Evolutionary conservation across 2,329 filamentous ascomycete genomes (phyloP).

Genomic region (Achaetomium macrosporum): DNA sequence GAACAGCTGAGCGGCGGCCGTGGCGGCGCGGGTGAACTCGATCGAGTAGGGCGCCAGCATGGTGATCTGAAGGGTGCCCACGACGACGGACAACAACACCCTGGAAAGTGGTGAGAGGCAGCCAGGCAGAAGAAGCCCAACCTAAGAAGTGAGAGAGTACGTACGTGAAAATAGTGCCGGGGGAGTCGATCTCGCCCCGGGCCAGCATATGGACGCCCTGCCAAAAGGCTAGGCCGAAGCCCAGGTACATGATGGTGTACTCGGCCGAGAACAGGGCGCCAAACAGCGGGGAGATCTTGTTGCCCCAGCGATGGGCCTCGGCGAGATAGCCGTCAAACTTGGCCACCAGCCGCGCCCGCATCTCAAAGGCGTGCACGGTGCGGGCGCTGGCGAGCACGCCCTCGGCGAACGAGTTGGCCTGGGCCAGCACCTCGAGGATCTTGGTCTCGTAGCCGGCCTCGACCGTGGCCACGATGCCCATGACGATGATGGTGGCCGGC

Average conservation of each 20-base stretch:
- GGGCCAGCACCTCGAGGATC: constrained; percentile 39
- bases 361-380: constrained; percentile 47
- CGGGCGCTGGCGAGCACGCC: constrained; percentile 44
- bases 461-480: constrained; percentile 33
- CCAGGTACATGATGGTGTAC: constrained; percentile 43
- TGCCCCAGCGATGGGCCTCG: constrained; percentile 34
- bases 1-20: constrained; percentile 43
- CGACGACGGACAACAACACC: constrained; percentile 43
- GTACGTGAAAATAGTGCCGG: constrained; percentile 44
- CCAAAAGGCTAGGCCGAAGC: constrained; percentile 47
- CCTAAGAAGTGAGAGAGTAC: too few species aligned
- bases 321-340: constrained; percentile 40
- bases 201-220: constrained; percentile 44
- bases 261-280: constrained; percentile 40
- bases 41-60: constrained; percentile 43
- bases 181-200: constrained; percentile 38
- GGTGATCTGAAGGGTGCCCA: constrained; percentile 41
- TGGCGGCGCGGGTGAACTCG: constrained; percentile 41
- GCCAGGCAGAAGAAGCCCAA: too few species aligned
- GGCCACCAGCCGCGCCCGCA: constrained; percentile 37
- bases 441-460: constrained; percentile 39
- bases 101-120: too few species aligned
- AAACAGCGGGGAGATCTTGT: constrained; percentile 40
- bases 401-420: constrained; percentile 42
- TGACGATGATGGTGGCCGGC: constrained; percentile 38